phyloP scores from a whole-genome alignment of 495 filamentous ascomycete genomes.

The Penicillium taxi region DNA sequence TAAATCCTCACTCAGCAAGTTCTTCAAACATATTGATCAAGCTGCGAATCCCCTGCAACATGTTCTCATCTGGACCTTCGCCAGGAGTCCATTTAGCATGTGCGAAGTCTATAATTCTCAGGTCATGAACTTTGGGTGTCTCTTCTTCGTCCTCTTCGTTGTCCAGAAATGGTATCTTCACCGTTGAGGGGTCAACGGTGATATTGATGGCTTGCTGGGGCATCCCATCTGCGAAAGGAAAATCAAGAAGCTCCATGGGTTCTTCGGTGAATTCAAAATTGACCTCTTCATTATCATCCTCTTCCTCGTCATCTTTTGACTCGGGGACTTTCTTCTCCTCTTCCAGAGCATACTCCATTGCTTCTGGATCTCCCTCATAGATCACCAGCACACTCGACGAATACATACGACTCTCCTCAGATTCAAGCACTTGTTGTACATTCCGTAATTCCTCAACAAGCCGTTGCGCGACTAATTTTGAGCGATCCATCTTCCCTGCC shows the following conservation, averaged over 20 bases:
- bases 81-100: constrained; percentile 85
- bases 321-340: constrained; percentile 43
- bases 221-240: constrained; percentile 22
- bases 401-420: constrained; percentile 87
- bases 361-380: constrained; percentile 78
- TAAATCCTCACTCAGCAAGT: constrained; percentile 33
- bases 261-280: constrained; percentile 45
- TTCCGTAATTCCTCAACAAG: constrained; percentile 60
- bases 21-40: constrained; percentile 62
- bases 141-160: constrained; percentile 61
- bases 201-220: constrained; percentile 33
- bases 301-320: constrained; percentile 20
- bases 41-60: constrained; percentile 66
- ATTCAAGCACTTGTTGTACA: constrained; percentile 57
- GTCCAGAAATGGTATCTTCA: constrained; percentile 32
- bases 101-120: constrained; percentile 95
- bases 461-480: constrained; percentile 49
- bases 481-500: constrained; percentile 44
- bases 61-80: constrained; percentile 80
- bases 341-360: constrained; percentile 57
- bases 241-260: constrained; percentile 27
- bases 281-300: constrained; percentile 47
- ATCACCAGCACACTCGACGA: constrained; percentile 83
- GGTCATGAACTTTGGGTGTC: constrained; percentile 64
- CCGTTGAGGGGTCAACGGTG: constrained; percentile 29